Evolutionary conservation across 2,329 filamentous ascomycete genomes (phyloP), one percentile per base, ranked within the genome.

Genomic region (Colletotrichum eleusines): DNA sequence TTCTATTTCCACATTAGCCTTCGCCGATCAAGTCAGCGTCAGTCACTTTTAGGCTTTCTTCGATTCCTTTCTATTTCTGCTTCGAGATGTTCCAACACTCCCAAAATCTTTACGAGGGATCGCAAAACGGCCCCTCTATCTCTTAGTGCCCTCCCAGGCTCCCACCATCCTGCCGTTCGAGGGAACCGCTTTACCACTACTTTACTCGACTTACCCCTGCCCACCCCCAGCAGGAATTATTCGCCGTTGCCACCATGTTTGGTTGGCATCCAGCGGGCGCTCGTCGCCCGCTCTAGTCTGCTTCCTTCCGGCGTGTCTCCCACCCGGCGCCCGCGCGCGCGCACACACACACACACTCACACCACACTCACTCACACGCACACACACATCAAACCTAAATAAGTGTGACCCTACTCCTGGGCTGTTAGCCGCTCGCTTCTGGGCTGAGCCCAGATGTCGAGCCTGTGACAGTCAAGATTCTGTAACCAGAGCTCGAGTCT

Each of bases 381-480:
- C 50, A 40, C 64, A 38, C 44, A 65, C 55, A 28, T 50, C 23
- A 33, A 31, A 35, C 55, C 33, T 16, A 26, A 38, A 26, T 6
- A 58, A n/a, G 60, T 53, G 35, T 38, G 58, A 61, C 16, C 44
- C 63, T 38, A 33, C 38, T 51, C 50, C 18, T 40, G 40, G 40
- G 40, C 33, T 55, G 23, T 18, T 46, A 42, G 40, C 63, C 63
- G 20, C n/a, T 35, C 46, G 31, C 54, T 53, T 42, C 28, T 53
- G 18, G 42, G 7, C 38, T 46, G 38, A 23, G n/a, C 40, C 46
- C 9, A 46, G 23, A 50, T 16, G 44, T 50, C 20, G 26, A 46
- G 64, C 53, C 51, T 71, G 64, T 71, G 68, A 71, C 68, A 63
- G 18, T 48, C 44, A 59, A 68, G 58, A 54, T 71, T 63, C 68